Evolutionary conservation across 2,329 filamentous ascomycete species (phyloP).

Genomic region (Phaeophleospora eucalypticola): DNA sequence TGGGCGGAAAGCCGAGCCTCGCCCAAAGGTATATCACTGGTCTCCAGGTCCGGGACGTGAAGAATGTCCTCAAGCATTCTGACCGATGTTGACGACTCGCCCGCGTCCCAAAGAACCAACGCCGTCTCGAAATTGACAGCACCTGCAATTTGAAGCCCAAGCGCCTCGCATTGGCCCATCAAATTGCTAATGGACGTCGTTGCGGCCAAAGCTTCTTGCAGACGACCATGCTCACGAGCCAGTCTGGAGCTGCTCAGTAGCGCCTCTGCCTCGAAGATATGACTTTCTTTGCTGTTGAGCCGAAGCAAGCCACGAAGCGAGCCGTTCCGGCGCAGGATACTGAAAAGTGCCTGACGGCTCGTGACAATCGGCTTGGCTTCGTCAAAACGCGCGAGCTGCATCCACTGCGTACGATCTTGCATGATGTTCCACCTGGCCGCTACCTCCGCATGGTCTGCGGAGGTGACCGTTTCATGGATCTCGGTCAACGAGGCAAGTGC

Average conservation of each 20-base stretch:
- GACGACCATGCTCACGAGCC: slow-evolving; percentile 72
- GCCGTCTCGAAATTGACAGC: slow-evolving; percentile 78
- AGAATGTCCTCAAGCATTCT: slow-evolving; percentile 77
- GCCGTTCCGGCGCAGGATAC: slow-evolving; percentile 68
- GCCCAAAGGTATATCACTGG: slow-evolving; percentile 68
- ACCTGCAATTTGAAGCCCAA: slow-evolving; percentile 74
- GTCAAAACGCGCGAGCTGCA: slow-evolving; percentile 61
- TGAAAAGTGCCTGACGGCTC: slow-evolving; percentile 77
- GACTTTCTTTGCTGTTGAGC: slow-evolving; percentile 60
- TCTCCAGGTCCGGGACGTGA: slow-evolving; percentile 56
- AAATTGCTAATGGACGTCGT: slow-evolving; percentile 79
- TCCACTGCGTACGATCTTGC: slow-evolving; percentile 66
- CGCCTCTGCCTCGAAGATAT: slow-evolving; percentile 70
- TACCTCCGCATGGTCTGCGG: slow-evolving; percentile 57
- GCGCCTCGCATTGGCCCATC: slow-evolving; percentile 61
- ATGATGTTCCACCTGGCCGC: slow-evolving; percentile 61
- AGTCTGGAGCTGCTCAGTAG: slow-evolving; percentile 71
- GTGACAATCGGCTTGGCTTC: slow-evolving; percentile 78
- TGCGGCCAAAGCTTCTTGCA: slow-evolving; percentile 82
- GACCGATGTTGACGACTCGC: slow-evolving; percentile 84
- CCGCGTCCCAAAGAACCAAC: slow-evolving; percentile 89
- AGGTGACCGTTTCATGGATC: slow-evolving; percentile 70
- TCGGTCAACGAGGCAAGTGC: slow-evolving; percentile 73
- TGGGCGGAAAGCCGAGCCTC: slow-evolving; percentile 78
- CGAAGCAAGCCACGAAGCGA: slow-evolving; percentile 58